Percentiles rank a stretch among this genome's conserved stretches.
Conservation (phyloP, 768 basidiomycete genomes). For the Lactarius indigo region DNA sequence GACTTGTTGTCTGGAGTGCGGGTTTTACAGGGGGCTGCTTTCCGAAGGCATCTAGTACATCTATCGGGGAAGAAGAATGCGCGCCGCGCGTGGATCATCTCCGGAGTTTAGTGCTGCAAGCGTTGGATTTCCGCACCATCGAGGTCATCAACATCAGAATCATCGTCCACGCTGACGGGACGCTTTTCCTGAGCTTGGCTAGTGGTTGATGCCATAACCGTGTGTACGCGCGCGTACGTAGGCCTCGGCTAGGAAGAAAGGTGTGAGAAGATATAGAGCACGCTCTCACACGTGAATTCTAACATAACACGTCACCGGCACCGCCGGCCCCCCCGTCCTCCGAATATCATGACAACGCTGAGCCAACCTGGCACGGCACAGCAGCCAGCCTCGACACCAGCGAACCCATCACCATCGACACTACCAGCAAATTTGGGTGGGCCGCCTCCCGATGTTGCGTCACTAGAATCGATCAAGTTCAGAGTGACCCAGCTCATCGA, state of each 20-base stretch:
- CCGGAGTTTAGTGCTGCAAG: constrained; percentile 1
- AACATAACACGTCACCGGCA: background rate
- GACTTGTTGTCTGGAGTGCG: constrained; percentile 20
- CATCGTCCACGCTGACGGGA: constrained; percentile 25
- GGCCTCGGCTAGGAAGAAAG: background rate
- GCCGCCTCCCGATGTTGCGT: constrained; percentile 12
- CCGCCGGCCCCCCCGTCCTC: background rate
- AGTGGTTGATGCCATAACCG: constrained; percentile 9
- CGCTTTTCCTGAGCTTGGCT: constrained; percentile 11
- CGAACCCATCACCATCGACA: background rate
- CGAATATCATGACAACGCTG: constrained; percentile 9
- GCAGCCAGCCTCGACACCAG: background rate
- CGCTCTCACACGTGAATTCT: constrained; percentile 19
- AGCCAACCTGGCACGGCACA: background rate
- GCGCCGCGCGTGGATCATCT: constrained; percentile 5
- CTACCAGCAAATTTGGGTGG: constrained; percentile 15
- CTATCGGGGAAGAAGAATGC: constrained; percentile 31
- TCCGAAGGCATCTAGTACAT: constrained; percentile 48
- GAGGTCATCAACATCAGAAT: constrained; percentile 69
- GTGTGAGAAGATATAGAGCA: background rate
- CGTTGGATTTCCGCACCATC: constrained; percentile 41
- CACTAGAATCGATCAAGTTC: constrained; percentile 70
- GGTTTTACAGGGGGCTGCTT: constrained; percentile 26
- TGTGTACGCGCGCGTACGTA: background rate
- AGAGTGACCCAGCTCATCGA: constrained; percentile 79